phyloP scores from a whole-genome alignment of 129 eudicot genomes.

The Tagetes patula region DNA sequence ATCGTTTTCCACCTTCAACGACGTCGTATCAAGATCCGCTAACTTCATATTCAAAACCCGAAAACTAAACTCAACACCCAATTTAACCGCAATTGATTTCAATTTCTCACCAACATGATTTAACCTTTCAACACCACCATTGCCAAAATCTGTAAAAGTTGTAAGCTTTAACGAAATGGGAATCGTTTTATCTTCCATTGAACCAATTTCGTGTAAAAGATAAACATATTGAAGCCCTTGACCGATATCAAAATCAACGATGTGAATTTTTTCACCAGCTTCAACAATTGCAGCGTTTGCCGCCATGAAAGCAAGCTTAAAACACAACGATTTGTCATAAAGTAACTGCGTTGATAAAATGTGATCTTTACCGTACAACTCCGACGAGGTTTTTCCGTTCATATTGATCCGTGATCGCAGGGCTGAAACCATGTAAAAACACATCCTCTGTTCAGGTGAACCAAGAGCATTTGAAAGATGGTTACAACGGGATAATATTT shows the following conservation, averaged over 20 bases:
- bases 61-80: conserved; percentile 44
- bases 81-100: conserved; percentile 29
- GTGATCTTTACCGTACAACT: conserved; percentile 62
- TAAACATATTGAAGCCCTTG: conserved; percentile 71
- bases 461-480: conserved; percentile 50
- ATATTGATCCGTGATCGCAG: conserved; percentile 60
- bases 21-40: conserved; percentile 39
- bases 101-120: conserved; percentile 47
- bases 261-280: conserved; percentile 36
- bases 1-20: conserved; percentile 37
- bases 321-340: conserved; percentile 71
- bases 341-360: conserved; percentile 44
- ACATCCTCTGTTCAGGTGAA: conserved; percentile 61
- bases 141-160: conserved; percentile 43
- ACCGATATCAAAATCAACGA: conserved; percentile 83
- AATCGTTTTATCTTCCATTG: conserved; percentile 18
- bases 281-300: conserved; percentile 63
- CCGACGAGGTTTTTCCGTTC: conserved; percentile 24
- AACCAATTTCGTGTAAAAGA: conserved; percentile 62
- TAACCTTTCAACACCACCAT: conserved; percentile 43
- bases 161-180: conserved; percentile 45
- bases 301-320: conserved; percentile 77
- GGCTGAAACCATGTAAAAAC: conserved; percentile 59
- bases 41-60: conserved; percentile 29
- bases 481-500: conserved; percentile 53